Base-by-base conservation (phyloP, 164 flowering plant species). In the Saururus chinensis region DNA sequence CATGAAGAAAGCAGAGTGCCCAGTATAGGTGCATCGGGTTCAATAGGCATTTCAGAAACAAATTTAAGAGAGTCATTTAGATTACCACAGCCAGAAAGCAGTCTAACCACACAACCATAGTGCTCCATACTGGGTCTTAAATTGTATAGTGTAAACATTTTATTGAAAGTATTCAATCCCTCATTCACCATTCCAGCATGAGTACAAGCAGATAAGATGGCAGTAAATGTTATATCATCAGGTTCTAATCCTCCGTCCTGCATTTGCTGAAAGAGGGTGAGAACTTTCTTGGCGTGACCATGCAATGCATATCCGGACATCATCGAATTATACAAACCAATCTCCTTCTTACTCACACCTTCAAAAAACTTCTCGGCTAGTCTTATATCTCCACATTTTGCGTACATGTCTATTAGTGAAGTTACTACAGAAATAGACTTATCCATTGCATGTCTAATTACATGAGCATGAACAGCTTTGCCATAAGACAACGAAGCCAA, bases 361-460 rank as follows among this genome's bases (percentile, higher is more conserved):
- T 77, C 70, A 71, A 84, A 84, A 22, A 82, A 73, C 56, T 65
- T 73, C 68, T 70, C 74, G 19, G 84, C 82, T 60, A 68, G 64
- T 52, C 59, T n/a, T 53, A 77, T 35, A 53, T 60, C 73, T 64
- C 92, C 90, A 72, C 87, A 86, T 78, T 84, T 83, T 35, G 84
- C 85, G 75, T 83, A 84, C 90, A 86, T 82, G 66, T 82, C 74
- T 53, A 80, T 71, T 21, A 86, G 68, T 61, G 88, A 74, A 62
- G 85, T 82, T 56, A 70, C 57, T n/a, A 84, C 51, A 10, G 69
- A 71, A 67, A 61, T 45, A 52, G 75, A 76, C 10, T 57, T 61
- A 40, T 0, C 61, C 30, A 67, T 53, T 49, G 62, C 56, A 62
- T 68, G 76, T 60, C 86, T 77, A 53, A 35, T 59, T 11, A 74